Evolutionary conservation across 495 filamentous ascomycete species (phyloP).

Genomic region (Hyaloscypha bicolor): DNA sequence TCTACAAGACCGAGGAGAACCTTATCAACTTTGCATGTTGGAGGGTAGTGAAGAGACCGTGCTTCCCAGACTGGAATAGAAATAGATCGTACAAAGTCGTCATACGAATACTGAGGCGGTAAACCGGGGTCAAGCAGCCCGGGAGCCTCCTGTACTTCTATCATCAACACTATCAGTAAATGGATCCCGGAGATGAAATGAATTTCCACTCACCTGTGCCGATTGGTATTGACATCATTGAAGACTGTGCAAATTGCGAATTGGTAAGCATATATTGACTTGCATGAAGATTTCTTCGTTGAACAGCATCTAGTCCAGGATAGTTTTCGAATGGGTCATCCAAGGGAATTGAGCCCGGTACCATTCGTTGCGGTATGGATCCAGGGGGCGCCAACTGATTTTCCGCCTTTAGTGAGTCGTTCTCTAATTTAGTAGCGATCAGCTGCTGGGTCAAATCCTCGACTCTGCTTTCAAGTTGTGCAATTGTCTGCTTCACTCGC

Average conservation of each 20-base stretch:
- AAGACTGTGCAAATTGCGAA: too few relatives aligned
- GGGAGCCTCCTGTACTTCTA: background rate
- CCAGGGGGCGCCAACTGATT: background rate
- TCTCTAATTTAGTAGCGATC: background rate
- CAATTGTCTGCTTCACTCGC: background rate
- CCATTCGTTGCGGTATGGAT: background rate
- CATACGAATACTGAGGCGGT: background rate
- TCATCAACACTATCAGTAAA: background rate
- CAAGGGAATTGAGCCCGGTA: background rate
- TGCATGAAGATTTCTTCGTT: too few relatives aligned
- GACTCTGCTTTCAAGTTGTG: background rate
- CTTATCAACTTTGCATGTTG: background rate
- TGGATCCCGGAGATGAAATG: background rate
- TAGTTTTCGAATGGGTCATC: background rate
- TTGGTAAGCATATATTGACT: too few relatives aligned
- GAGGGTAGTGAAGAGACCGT: background rate
- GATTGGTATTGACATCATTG: background rate
- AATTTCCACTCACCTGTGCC: background rate
- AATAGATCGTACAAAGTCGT: background rate
- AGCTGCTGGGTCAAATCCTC: background rate
- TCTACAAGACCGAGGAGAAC: background rate
- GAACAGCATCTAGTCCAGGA: too few relatives aligned
- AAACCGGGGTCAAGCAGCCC: background rate
- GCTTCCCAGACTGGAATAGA: background rate
- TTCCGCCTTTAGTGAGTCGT: background rate